Evolutionary conservation across 371 early-diverging fungal species (phyloP), one percentile per base, ranked within the genome.

Genomic region (Mucor plumbeus): DNA sequence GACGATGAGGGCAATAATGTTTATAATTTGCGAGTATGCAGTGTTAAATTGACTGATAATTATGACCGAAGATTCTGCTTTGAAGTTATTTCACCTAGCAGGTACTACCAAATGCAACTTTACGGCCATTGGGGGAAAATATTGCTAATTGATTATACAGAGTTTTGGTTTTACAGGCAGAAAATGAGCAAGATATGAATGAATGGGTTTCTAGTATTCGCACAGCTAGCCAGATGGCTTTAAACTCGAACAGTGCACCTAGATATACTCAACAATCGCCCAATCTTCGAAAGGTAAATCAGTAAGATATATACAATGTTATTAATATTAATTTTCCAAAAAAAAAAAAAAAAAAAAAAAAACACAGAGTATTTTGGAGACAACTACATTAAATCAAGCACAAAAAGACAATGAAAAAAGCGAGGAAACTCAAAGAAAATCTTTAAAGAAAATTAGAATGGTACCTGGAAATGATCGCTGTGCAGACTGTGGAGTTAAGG

Each of bases 21-120:
- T 0, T 89, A 92, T 64, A 88, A 92, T 63, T 72, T 94, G 58
- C 87, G 91, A 7, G 84, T 93, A 10, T 92, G 94, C 64, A 91
- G 90, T 74, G 92, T 96, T 33, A 92, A 91, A 69, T 81, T 79
- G 0, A 75, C 85, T 0, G 87, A 87, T 36, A 70, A 76, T 19
- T 82, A 85, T 17, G 96, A 95, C 72, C 85, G 96, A 26, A 85
- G 94, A 10, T 92, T 90, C 65, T 88, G 91, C 60, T 95, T 96
- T 82, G 94, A 94, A 63, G 77, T 96, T 21, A 91, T 95, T 33
- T 91, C 94, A 0, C 94, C 95, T 4, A 85, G 82, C 66, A 84
- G 84, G 91, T 90, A 85, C 66, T 21, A 47, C 3, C 10, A 14
- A n/a, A 14, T 21, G 6, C 56, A 6, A 15, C 8, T 8, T 39